These are phyloP conservation scores for Apiospora rasikravindrae DNA, from an alignment of 2,329 filamentous ascomycete genomes.

Conservation along the genomic window DNA sequence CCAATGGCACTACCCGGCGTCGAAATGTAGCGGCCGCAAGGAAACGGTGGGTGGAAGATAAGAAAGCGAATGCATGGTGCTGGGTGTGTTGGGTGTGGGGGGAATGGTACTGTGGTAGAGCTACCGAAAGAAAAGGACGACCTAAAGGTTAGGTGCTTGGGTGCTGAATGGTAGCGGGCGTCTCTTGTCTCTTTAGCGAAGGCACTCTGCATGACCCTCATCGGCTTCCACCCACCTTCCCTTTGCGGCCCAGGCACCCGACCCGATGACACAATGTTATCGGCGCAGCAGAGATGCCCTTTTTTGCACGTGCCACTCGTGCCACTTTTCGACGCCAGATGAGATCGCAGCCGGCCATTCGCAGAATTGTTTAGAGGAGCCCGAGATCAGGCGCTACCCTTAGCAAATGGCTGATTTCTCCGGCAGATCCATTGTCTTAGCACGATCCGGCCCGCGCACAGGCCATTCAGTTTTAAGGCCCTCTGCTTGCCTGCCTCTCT, in stretches of 20 bases:
- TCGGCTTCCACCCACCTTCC: not conserved
- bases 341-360: not conserved
- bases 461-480: not conserved
- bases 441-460: slow-evolving; percentile 2
- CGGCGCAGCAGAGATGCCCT: not conserved
- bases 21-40: not conserved
- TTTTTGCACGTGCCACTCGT: not conserved
- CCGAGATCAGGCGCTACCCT: not conserved
- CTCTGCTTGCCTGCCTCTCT: not conserved
- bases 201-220: not conserved
- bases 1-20: not conserved
- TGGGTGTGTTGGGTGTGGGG: not conserved
- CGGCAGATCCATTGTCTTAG: slow-evolving; percentile 9
- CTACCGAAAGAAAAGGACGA: not conserved
- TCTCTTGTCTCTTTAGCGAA: not conserved
- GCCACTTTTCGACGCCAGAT: not conserved
- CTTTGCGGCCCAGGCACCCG: not conserved
- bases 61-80: not conserved
- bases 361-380: not conserved
- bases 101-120: not conserved
- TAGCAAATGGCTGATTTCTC: not conserved
- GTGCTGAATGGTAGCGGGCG: not conserved
- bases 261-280: slow-evolving; percentile 10
- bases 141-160: not conserved
- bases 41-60: not conserved